Evolutionary conservation across 2,329 filamentous ascomycete species (phyloP).

Genomic region (Paecilomyces sp.): DNA sequence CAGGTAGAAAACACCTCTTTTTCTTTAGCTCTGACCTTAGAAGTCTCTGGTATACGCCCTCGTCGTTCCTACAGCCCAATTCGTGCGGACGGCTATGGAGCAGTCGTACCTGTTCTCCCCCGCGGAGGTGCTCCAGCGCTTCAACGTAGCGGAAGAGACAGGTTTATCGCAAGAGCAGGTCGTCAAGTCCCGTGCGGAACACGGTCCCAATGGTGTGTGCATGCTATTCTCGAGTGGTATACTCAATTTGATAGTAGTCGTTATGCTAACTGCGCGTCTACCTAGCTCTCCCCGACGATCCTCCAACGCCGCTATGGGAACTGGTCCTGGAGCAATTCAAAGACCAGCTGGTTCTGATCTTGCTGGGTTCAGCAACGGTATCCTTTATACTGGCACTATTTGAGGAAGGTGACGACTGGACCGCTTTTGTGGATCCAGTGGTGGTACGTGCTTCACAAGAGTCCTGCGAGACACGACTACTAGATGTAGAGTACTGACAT

Average conservation of each 20-base stretch:
- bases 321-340: slow-evolving; percentile 98
- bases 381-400: slow-evolving; percentile 91
- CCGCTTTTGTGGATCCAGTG: slow-evolving; percentile 90
- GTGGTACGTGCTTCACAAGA: slow-evolving; percentile 59
- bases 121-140: slow-evolving; percentile 45
- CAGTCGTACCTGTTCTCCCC: slow-evolving; percentile 45
- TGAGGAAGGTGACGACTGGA: slow-evolving; percentile 89
- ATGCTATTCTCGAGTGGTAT: not conserved
- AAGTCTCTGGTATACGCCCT: slow-evolving; percentile 10
- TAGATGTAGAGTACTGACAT: slow-evolving; percentile 10
- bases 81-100: slow-evolving; percentile 38
- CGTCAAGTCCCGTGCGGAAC: slow-evolving; percentile 35
- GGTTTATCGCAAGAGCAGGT: slow-evolving; percentile 47
- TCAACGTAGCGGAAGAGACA: slow-evolving; percentile 43
- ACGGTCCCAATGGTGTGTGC: slow-evolving; percentile 49
- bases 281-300: slow-evolving; percentile 73
- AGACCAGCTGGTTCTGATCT: slow-evolving; percentile 92
- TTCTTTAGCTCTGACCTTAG: slow-evolving; percentile 8
- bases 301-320: slow-evolving; percentile 92
- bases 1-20: slow-evolving; percentile 3
- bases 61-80: slow-evolving; percentile 5
- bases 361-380: slow-evolving; percentile 84
- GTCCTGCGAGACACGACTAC: not conserved
- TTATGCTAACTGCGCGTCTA: not conserved
- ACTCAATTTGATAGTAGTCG: not conserved